Conservation (phyloP, 768 basidiomycete species). For the Glaciozyma antarctica region DNA sequence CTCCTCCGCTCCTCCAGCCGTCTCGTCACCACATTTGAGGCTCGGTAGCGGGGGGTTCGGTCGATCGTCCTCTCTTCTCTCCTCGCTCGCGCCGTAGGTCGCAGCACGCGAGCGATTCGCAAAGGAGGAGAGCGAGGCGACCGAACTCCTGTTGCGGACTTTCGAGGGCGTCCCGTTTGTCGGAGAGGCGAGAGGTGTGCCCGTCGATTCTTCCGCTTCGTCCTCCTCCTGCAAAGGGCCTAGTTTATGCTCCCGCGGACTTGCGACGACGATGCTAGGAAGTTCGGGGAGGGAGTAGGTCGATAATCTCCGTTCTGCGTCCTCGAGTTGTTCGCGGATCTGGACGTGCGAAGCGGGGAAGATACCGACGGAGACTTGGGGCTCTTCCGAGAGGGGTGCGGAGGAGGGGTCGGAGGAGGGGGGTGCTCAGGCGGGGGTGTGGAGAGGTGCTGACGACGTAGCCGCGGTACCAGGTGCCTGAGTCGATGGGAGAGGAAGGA, state of each 20-base stretch:
- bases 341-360: slow-evolving; percentile 35
- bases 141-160: slow-evolving; percentile 14
- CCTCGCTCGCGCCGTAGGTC: slow-evolving; percentile 1
- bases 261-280: background rate
- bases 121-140: slow-evolving; percentile 18
- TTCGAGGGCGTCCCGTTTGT: slow-evolving; percentile 5
- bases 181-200: background rate
- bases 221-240: slow-evolving; percentile 35
- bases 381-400: slow-evolving; percentile 15
- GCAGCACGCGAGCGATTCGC: background rate
- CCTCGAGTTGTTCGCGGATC: slow-evolving; percentile 34
- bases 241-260: slow-evolving; percentile 15
- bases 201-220: slow-evolving; percentile 19
- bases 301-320: slow-evolving; percentile 23
- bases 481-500: slow-evolving; percentile 32
- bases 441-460: slow-evolving; percentile 45
- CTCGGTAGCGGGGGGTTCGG: slow-evolving; percentile 81
- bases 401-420: slow-evolving; percentile 52
- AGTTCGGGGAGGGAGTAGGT: background rate
- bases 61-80: slow-evolving; percentile 43
- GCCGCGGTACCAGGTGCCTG: slow-evolving; percentile 88
- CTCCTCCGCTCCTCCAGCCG: slow-evolving; percentile 65
- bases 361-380: slow-evolving; percentile 34
- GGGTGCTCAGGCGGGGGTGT: slow-evolving; percentile 6
- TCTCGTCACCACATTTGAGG: slow-evolving; percentile 92